Evolutionary conservation across 345 rosid species (phyloP).

Genomic region (Turritis glabra): DNA sequence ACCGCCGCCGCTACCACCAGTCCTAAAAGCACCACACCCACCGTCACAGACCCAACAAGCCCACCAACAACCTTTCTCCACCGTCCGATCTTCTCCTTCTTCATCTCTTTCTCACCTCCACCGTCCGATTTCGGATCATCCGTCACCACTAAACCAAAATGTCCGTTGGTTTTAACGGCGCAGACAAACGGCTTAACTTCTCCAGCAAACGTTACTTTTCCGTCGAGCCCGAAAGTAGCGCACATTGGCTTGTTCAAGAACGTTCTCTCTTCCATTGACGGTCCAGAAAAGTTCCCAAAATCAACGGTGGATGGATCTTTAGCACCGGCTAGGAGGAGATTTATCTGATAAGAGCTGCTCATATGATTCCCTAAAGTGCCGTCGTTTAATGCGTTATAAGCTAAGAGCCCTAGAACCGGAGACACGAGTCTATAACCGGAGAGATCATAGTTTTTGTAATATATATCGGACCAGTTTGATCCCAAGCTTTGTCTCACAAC

Average conservation of each 20-base stretch:
- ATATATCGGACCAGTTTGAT: slow-evolving; percentile 70
- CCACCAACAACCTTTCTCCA: slow-evolving; percentile 87
- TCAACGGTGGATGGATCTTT: slow-evolving; percentile 62
- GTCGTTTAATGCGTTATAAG: slow-evolving; percentile 58
- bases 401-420: slow-evolving; percentile 77
- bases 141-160: slow-evolving; percentile 71
- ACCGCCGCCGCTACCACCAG: slow-evolving; percentile 67
- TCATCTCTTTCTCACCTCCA: slow-evolving; percentile 47
- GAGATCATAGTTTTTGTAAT: slow-evolving; percentile 62
- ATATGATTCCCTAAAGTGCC: slow-evolving; percentile 27
- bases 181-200: slow-evolving; percentile 62
- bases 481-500: slow-evolving; percentile 73
- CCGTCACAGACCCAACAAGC: slow-evolving; percentile 61
- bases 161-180: slow-evolving; percentile 62
- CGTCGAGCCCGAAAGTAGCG: slow-evolving; percentile 65
- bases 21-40: slow-evolving; percentile 67
- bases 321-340: slow-evolving; percentile 42
- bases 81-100: slow-evolving; percentile 48
- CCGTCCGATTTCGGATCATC: slow-evolving; percentile 44
- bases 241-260: slow-evolving; percentile 56
- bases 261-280: slow-evolving; percentile 17
- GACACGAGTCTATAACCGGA: slow-evolving; percentile 80
- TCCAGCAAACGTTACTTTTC: slow-evolving; percentile 54
- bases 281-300: slow-evolving; percentile 45
- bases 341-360: slow-evolving; percentile 59